Percentiles rank a stretch among this genome's conserved stretches.
Evolutionary conservation across 495 filamentous ascomycete genomes (phyloP).

Genomic region (Trichocladium antarcticum): DNA sequence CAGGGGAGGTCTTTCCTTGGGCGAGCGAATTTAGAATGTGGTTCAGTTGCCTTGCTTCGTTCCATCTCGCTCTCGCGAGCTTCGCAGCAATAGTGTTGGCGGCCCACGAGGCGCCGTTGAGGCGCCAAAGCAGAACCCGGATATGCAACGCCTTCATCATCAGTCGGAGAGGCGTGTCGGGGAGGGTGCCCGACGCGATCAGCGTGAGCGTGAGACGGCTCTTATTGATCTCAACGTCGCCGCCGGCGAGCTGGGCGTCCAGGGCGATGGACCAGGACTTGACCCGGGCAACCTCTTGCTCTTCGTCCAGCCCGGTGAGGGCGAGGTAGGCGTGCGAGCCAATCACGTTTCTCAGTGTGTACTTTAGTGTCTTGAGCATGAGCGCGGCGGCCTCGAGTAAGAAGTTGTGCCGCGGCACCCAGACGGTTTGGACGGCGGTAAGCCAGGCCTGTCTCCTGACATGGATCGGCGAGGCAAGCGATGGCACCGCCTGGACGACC

Average conservation of each 20-base stretch:
- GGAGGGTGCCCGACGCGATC: slow-evolving; percentile 78
- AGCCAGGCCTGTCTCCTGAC: slow-evolving; percentile 86
- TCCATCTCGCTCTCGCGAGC: slow-evolving; percentile 68
- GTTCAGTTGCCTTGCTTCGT: slow-evolving; percentile 58
- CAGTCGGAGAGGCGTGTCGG: slow-evolving; percentile 68
- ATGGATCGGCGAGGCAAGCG: slow-evolving; percentile 69
- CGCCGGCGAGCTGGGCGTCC: slow-evolving; percentile 89
- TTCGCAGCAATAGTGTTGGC: slow-evolving; percentile 45
- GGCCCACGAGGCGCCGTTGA: slow-evolving; percentile 29
- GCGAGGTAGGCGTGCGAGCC: slow-evolving; percentile 65
- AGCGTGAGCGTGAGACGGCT: slow-evolving; percentile 78
- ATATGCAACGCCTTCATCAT: slow-evolving; percentile 92
- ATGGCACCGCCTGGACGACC: slow-evolving; percentile 46
- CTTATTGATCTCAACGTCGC: slow-evolving; percentile 80
- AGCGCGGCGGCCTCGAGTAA: slow-evolving; percentile 75
- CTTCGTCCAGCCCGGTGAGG: slow-evolving; percentile 67
- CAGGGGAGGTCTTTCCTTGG: slow-evolving; percentile 32
- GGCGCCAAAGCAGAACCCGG: slow-evolving; percentile 73
- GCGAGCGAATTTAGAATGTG: slow-evolving; percentile 43
- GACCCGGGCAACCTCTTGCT: slow-evolving; percentile 74
- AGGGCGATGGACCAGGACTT: slow-evolving; percentile 93
- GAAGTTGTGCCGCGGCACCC: slow-evolving; percentile 81
- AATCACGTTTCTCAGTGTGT: slow-evolving; percentile 65
- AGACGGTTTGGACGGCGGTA: slow-evolving; percentile 86
- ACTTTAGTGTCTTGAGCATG: slow-evolving; percentile 65